Conservation (phyloP, 176 grass and related monocot genomes). For the Oryza australiensis region DNA sequence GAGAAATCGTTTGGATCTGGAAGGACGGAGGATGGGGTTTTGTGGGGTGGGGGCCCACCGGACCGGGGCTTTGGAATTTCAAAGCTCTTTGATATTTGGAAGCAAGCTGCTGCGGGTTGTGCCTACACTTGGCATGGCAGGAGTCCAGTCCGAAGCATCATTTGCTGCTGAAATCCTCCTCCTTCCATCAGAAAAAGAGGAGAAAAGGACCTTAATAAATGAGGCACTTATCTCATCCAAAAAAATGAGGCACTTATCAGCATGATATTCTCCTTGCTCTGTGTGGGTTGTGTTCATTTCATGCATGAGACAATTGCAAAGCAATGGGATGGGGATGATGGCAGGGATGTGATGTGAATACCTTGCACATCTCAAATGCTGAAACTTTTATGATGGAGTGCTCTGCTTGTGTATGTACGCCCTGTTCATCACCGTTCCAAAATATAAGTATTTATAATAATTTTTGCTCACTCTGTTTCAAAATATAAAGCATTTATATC, state of each 20-base stretch:
- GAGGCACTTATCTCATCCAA: too few species aligned
- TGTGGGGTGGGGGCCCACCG: neutral
- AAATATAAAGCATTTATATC: too few species aligned
- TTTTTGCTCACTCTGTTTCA: too few species aligned
- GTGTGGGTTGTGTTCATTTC: neutral
- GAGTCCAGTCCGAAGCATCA: neutral
- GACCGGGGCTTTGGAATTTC: neutral
- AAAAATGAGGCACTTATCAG: neutral
- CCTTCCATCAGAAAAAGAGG: neutral
- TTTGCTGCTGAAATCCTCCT: neutral
- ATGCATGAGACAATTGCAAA: neutral
- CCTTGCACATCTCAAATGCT: neutral
- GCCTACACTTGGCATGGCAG: neutral
- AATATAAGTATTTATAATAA: too few species aligned
- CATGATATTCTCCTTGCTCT: neutral
- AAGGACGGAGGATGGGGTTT: too few species aligned
- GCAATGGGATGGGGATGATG: neutral
- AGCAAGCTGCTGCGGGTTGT: too few species aligned
- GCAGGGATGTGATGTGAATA: neutral
- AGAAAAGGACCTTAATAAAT: neutral
- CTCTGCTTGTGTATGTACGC: too few species aligned
- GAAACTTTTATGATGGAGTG: neutral
- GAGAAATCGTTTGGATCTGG: neutral
- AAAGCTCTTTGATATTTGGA: neutral
- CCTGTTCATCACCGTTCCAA: too few species aligned